Evolutionary conservation across 2,329 filamentous ascomycete species (phyloP).

Genomic region (Cordyceps militaris): DNA sequence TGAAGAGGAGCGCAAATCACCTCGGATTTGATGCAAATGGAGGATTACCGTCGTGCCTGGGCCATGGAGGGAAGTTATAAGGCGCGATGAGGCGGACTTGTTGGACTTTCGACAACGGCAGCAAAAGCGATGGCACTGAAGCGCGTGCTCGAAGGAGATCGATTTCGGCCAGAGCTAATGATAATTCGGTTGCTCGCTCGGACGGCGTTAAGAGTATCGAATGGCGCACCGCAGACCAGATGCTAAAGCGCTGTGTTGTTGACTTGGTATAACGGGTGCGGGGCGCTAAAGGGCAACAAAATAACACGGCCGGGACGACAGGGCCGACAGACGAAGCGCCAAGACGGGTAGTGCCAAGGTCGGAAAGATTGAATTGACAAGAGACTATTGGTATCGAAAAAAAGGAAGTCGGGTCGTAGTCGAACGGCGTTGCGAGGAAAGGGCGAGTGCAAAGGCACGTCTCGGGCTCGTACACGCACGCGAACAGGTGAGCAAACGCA

Average conservation of each 20-base stretch:
- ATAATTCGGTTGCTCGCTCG: neutral
- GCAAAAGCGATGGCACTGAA: neutral
- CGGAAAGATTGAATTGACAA: neutral
- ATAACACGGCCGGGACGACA: neutral
- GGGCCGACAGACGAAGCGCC: neutral
- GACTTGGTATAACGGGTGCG: constrained; percentile 3
- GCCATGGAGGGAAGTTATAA: constrained; percentile 2
- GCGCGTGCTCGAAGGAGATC: neutral
- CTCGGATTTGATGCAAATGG: neutral
- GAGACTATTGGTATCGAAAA: neutral
- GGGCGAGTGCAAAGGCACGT: neutral
- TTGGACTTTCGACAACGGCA: neutral
- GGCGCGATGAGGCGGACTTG: neutral
- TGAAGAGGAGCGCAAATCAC: constrained; percentile 1
- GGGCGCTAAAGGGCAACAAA: constrained; percentile 6
- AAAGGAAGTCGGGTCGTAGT: neutral
- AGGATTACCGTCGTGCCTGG: constrained; percentile 1
- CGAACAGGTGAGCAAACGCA: constrained; percentile 4
- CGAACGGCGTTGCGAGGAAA: neutral
- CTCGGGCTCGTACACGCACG: constrained; percentile 7
- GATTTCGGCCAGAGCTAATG: neutral
- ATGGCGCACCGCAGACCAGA: neutral
- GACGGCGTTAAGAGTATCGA: neutral
- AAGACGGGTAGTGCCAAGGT: neutral
- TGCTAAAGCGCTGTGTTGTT: neutral